phyloP scores from a whole-genome alignment of 768 basidiomycete genomes.

The Tephrocybe sp. region DNA sequence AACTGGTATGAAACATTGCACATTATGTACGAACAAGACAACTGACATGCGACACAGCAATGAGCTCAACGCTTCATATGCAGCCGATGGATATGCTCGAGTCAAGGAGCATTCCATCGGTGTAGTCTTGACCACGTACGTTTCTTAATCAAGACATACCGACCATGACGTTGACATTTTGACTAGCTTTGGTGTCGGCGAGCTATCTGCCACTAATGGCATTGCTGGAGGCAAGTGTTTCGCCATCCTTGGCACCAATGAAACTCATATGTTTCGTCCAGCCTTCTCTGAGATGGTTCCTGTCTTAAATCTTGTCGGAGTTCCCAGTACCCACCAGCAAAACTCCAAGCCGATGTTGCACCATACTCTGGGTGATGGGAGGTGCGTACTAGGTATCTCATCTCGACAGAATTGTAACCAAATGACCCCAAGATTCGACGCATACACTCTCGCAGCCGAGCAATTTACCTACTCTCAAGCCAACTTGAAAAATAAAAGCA shows the following conservation, averaged over 20 bases:
- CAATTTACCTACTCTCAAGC: constrained; percentile 77
- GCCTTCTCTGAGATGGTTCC: constrained; percentile 90
- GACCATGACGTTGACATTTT: constrained; percentile 1
- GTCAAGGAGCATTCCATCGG: constrained; percentile 76
- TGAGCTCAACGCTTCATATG: constrained; percentile 86
- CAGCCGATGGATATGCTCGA: constrained; percentile 91
- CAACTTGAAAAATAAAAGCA: constrained; percentile 46
- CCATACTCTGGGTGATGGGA: constrained; percentile 15
- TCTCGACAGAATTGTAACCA: not conserved
- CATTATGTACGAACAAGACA: too few species aligned
- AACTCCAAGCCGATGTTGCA: constrained; percentile 13
- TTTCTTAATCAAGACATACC: not conserved
- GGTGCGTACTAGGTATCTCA: not conserved
- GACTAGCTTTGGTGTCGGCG: constrained; percentile 87
- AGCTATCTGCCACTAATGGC: constrained; percentile 84
- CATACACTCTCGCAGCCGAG: constrained; percentile 72
- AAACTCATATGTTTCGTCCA: constrained; percentile 21
- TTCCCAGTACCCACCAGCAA: constrained; percentile 14
- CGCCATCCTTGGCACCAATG: not conserved
- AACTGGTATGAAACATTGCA: constrained; percentile 54
- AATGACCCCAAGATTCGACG: constrained; percentile 57
- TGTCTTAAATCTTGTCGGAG: constrained; percentile 83
- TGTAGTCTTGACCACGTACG: constrained; percentile 77
- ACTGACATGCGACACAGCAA: constrained; percentile 49
- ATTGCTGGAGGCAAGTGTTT: constrained; percentile 63